phyloP scores from a whole-genome alignment of 306 rosid species.

The Dryas alaskensis region DNA sequence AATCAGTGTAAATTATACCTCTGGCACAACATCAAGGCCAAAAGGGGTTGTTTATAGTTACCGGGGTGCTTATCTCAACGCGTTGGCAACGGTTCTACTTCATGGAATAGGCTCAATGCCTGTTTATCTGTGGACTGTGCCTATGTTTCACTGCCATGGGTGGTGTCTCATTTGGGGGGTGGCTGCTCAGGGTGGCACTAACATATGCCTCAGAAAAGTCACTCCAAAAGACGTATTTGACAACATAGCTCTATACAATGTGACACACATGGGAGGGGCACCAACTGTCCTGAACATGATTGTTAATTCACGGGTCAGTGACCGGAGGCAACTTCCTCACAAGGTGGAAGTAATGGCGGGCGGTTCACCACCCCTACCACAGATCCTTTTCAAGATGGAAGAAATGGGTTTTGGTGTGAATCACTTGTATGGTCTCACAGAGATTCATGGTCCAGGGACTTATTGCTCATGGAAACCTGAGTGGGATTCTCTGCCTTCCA shows the following conservation, averaged over 20 bases:
- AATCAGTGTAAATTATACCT: slow-evolving; percentile 76
- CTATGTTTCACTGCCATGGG: slow-evolving; percentile 86
- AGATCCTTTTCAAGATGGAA: slow-evolving; percentile 63
- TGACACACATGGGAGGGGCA: slow-evolving; percentile 83
- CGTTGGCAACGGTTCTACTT: slow-evolving; percentile 65
- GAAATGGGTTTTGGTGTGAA: slow-evolving; percentile 66
- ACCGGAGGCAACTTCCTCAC: slow-evolving; percentile 47
- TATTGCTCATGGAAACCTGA: slow-evolving; percentile 72
- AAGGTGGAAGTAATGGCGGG: slow-evolving; percentile 66
- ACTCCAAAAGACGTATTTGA: slow-evolving; percentile 60
- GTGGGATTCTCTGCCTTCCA: slow-evolving; percentile 55
- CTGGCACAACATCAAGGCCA: slow-evolving; percentile 89
- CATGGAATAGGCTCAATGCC: slow-evolving; percentile 59
- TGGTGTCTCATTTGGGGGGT: slow-evolving; percentile 90
- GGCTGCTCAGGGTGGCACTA: slow-evolving; percentile 78
- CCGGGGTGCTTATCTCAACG: slow-evolving; percentile 79
- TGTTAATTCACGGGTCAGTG: slow-evolving; percentile 48
- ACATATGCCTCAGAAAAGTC: slow-evolving; percentile 63
- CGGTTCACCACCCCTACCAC: slow-evolving; percentile 78
- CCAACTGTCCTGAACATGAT: slow-evolving; percentile 84
- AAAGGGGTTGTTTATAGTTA: slow-evolving; percentile 84
- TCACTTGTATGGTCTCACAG: slow-evolving; percentile 83
- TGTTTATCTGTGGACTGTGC: slow-evolving; percentile 85
- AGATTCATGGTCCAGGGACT: slow-evolving; percentile 71
- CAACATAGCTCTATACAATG: slow-evolving; percentile 44